Percentiles rank a stretch among this genome's conserved stretches.
Evolutionary conservation across 2,329 filamentous ascomycete genomes (phyloP).

Genomic region (Microcyclosporella mali): DNA sequence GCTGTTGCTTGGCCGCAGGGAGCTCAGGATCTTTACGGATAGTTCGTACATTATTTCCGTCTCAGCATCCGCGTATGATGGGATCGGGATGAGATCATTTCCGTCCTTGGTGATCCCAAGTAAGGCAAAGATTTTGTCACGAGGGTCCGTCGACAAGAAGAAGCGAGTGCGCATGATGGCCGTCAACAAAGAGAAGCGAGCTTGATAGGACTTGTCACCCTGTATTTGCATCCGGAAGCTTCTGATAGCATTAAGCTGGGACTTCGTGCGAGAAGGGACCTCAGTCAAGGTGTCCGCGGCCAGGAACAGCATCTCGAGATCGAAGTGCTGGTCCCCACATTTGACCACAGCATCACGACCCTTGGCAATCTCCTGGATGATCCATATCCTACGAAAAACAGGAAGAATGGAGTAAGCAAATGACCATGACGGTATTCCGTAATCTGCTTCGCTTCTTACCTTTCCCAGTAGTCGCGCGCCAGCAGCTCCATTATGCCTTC

Average conservation of each 20-base stretch:
- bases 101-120: background rate
- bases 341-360: background rate
- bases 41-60: background rate
- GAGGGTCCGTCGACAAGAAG: background rate
- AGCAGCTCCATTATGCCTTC: background rate
- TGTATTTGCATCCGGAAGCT: background rate
- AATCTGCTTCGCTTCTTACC: background rate
- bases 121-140: conserved; percentile 3
- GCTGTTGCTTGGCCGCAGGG: background rate
- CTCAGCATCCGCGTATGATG: background rate
- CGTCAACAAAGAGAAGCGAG: too few relatives aligned
- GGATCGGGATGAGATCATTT: background rate
- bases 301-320: background rate
- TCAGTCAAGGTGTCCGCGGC: background rate
- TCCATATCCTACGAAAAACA: conserved; percentile 2
- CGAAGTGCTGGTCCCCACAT: background rate
- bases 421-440: too few relatives aligned
- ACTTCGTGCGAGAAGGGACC: background rate
- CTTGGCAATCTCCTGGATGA: conserved; percentile 5
- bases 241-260: background rate
- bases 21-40: background rate
- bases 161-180: background rate
- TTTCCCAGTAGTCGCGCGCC: background rate
- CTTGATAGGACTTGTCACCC: too few relatives aligned
- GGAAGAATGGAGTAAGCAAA: too few relatives aligned